Evolutionary conservation across 2,329 filamentous ascomycete species (phyloP).

Genomic region (Colletotrichum spinosum): DNA sequence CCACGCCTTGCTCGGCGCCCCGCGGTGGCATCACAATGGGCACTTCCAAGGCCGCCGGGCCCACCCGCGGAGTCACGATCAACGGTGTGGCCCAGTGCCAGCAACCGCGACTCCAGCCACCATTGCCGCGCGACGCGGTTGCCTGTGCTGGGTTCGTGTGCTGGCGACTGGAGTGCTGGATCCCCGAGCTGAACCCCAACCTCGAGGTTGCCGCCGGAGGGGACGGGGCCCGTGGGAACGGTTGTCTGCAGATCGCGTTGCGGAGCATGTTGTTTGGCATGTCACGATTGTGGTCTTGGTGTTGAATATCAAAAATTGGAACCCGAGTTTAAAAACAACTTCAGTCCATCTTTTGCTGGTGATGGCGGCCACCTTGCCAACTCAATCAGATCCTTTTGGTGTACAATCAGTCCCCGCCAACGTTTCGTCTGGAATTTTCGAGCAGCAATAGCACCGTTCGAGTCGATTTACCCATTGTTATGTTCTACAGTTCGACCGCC

Average conservation of each 20-base stretch:
- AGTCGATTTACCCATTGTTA: too few species aligned
- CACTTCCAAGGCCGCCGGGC: neutral
- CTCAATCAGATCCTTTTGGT: too few species aligned
- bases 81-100: neutral
- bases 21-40: neutral
- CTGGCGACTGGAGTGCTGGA: neutral
- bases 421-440: too few species aligned
- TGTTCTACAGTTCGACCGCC: too few species aligned
- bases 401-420: too few species aligned
- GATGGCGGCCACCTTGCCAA: too few species aligned
- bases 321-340: neutral
- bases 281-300: neutral
- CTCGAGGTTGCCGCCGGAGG: neutral
- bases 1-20: neutral
- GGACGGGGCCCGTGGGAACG: conserved; percentile 4
- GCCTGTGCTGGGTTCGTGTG: neutral
- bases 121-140: neutral
- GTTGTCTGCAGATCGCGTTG: conserved; percentile 16
- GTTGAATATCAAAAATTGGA: conserved; percentile 13
- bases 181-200: neutral
- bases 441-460: too few species aligned
- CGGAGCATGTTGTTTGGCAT: neutral
- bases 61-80: conserved; percentile 24
- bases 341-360: neutral
- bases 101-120: conserved; percentile 4